Percentiles rank a stretch among this genome's conserved stretches.
Conservation (phyloP, 768 basidiomycete species). For the Rhizopogon rudus region DNA sequence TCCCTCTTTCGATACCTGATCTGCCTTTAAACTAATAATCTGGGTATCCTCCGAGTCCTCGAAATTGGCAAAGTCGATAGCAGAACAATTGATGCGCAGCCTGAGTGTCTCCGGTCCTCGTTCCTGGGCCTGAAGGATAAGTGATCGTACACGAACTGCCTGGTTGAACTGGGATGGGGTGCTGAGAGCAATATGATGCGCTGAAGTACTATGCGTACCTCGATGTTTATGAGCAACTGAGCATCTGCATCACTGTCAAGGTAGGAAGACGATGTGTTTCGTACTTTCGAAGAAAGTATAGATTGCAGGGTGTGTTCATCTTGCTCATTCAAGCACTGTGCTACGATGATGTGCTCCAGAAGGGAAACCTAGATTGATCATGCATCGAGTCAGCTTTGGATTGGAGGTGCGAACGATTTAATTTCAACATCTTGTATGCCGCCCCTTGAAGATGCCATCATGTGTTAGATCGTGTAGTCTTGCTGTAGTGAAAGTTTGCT, state of each 20-base stretch:
- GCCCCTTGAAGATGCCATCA: background rate
- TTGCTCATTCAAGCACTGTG: constrained; percentile 71
- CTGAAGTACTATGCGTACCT: constrained; percentile 37
- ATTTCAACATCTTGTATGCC: constrained; percentile 23
- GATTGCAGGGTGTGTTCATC: constrained; percentile 44
- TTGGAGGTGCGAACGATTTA: background rate
- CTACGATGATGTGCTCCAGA: constrained; percentile 51
- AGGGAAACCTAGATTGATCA: constrained; percentile 39
- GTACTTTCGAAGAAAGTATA: constrained; percentile 39
- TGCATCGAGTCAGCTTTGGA: background rate
- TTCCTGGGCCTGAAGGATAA: constrained; percentile 42
- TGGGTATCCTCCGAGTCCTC: constrained; percentile 54
- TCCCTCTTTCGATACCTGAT: constrained; percentile 36
- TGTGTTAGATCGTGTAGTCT: no score
- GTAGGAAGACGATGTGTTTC: constrained; percentile 41
- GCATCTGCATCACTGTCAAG: constrained; percentile 71
- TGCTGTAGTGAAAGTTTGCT: no score
- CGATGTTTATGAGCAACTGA: constrained; percentile 62
- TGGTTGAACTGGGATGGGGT: constrained; percentile 56
- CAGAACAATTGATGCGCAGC: constrained; percentile 53
- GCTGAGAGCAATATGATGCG: background rate
- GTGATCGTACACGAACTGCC: constrained; percentile 55
- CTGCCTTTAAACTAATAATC: constrained; percentile 45
- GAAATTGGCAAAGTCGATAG: constrained; percentile 64
- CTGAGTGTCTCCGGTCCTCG: constrained; percentile 61